Evolutionary conservation across 306 rosid species (phyloP), one percentile per base, ranked within the genome.

Genomic region (Vigna radiata): DNA sequence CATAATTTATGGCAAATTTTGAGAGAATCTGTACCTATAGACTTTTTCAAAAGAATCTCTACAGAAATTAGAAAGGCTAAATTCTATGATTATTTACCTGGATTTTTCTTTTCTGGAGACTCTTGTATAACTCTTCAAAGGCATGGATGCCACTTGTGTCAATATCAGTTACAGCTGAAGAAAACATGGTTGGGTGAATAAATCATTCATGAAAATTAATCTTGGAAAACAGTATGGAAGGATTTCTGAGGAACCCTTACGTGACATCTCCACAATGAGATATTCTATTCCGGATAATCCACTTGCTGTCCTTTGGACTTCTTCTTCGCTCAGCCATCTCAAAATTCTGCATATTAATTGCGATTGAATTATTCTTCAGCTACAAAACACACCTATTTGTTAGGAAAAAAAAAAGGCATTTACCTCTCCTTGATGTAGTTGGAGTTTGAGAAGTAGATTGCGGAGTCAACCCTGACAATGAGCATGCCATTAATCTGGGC

Each of bases 401-500:
- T 29, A 29, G 5, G 33, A 5, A 33, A 33, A 4, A 31, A 36
- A 15, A n/a, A 4, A 18, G 39, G 11, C 8, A 49, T 27, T 6
- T 58, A 94, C 98, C 97, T 91, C 74, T 94, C 98, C 76, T 89
- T 90, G 49, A 94, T 68, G 4, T 90, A 92, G 87, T 94, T 90
- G 67, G 92, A 87, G 63, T 94, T 94, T 50, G 98, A 88, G 81
- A 94, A 94, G 84, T 94, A 92, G 72, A 94, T 86, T 1, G 98
- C 90, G 36, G 98, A 94, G 56, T 94, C 98, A 79, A 94, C 90
- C 83, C 97, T 89, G 27, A 92, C 29, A 19, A 90, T 88, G 3
- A 94, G 62, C 84, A 89, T 66, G 33, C 92, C 90, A 4, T 89
- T 80, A 74, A 90, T 69, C 70, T 80, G 90, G 0, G 47, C 33